phyloP scores from a whole-genome alignment of 805 yeast genomes.

The Kazachstania bromeliacearum region DNA sequence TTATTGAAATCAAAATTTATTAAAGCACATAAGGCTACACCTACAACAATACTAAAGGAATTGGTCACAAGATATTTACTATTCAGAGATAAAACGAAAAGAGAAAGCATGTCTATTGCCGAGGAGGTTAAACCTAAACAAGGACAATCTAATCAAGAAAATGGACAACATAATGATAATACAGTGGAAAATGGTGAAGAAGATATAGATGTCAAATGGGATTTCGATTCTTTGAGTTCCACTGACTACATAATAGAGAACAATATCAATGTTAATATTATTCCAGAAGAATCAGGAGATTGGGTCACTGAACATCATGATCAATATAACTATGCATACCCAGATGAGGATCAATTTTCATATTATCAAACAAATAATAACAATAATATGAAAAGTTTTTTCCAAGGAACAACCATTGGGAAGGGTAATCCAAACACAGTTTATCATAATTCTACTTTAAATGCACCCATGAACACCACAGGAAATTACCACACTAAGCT shows the following conservation, averaged over 20 bases:
- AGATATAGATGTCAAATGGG: constrained; percentile 63
- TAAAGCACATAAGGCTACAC: constrained; percentile 46
- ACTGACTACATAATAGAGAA: constrained; percentile 66
- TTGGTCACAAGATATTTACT: constrained; percentile 61
- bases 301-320: constrained; percentile 20
- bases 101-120: constrained; percentile 39
- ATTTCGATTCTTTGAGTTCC: constrained; percentile 72
- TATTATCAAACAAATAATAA: constrained; percentile 19
- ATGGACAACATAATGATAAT: constrained; percentile 6
- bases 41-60: constrained; percentile 59
- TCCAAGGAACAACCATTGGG: constrained; percentile 27
- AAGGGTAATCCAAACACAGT: constrained; percentile 17
- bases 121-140: constrained; percentile 33
- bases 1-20: constrained; percentile 67
- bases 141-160: constrained; percentile 26
- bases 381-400: constrained; percentile 10
- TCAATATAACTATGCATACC: constrained; percentile 25
- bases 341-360: constrained; percentile 26
- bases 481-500: constrained; percentile 14
- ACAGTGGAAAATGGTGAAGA: constrained; percentile 11
- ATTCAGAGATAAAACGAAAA: constrained; percentile 62
- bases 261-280: constrained; percentile 42
- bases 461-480: constrained; percentile 16
- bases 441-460: constrained; percentile 23
- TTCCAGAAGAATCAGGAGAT: constrained; percentile 22